A percentile compares a stretch with the other conserved stretches of the same genome.
Conservation (phyloP, 768 basidiomycete genomes). For the Lentinula edodes region DNA sequence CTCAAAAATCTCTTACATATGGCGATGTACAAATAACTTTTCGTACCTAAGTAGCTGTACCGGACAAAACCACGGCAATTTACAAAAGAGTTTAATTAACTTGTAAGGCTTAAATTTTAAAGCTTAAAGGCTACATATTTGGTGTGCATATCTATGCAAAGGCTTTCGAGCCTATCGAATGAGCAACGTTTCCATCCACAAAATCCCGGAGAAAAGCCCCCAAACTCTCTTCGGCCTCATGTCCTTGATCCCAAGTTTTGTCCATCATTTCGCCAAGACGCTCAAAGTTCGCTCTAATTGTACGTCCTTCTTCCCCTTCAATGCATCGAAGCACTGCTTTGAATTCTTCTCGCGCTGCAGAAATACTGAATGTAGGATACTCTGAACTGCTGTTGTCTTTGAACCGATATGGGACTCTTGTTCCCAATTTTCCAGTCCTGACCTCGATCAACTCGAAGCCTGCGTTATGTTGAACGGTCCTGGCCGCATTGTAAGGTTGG, state of each 20-base stretch:
- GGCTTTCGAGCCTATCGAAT: too few species aligned
- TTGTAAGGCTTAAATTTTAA: too few species aligned
- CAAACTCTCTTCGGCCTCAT: conserved; percentile 1
- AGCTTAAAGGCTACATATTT: too few species aligned
- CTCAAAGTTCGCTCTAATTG: background rate
- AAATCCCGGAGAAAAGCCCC: background rate
- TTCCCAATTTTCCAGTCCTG: background rate
- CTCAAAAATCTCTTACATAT: too few species aligned
- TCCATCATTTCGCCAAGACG: background rate
- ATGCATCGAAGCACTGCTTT: background rate
- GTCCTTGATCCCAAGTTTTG: background rate
- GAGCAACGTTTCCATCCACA: background rate
- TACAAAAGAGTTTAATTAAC: too few species aligned
- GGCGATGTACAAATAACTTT: too few species aligned
- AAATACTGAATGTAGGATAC: background rate
- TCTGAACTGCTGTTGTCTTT: background rate
- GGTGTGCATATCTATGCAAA: too few species aligned
- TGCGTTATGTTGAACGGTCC: background rate
- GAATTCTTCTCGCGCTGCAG: background rate
- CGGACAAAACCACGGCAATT: too few species aligned
- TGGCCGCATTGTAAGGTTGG: conserved; percentile 4
- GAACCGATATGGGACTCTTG: background rate
- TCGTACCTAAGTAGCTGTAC: too few species aligned
- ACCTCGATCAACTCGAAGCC: conserved; percentile 6
- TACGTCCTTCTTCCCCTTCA: background rate